phyloP scores from a whole-genome alignment of 805 yeast genomes.

The Lipomyces sp. region DNA sequence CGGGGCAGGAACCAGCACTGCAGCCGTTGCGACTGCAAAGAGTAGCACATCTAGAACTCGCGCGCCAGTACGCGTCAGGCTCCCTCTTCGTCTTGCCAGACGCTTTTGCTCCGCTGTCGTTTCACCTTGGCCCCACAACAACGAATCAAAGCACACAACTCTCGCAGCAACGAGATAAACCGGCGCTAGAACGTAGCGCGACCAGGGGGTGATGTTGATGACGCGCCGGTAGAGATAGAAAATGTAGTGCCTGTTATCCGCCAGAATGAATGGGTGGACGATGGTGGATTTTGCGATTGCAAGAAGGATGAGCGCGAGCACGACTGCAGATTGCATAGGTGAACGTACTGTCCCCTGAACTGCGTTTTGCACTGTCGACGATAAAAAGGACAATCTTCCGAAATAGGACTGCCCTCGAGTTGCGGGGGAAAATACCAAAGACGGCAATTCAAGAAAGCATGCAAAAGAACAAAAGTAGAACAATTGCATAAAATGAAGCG shows the following conservation, averaged over 20 bases:
- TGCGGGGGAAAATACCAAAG: neutral
- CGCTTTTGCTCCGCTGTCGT: too few species aligned
- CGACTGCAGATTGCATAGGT: neutral
- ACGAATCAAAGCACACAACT: too few species aligned
- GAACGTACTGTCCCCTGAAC: too few species aligned
- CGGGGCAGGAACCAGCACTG: constrained; percentile 83
- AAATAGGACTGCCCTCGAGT: too few species aligned
- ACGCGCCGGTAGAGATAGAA: constrained; percentile 78
- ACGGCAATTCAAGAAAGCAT: constrained; percentile 64
- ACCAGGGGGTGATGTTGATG: constrained; percentile 49
- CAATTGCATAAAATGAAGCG: constrained; percentile 72
- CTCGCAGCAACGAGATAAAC: constrained; percentile 31
- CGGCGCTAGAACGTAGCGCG: constrained; percentile 55
- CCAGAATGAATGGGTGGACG: constrained; percentile 84
- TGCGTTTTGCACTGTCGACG: too few species aligned
- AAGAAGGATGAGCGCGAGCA: constrained; percentile 39
- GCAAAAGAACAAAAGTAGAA: constrained; percentile 72
- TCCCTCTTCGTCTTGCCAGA: too few species aligned
- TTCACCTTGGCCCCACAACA: too few species aligned
- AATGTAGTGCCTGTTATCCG: constrained; percentile 92
- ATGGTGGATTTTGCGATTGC: constrained; percentile 60
- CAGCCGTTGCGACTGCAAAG: constrained; percentile 49
- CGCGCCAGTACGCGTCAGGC: too few species aligned
- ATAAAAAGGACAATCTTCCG: too few species aligned
- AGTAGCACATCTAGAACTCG: constrained; percentile 36